Evolutionary conservation across 2,329 filamentous ascomycete genomes (phyloP).

Genomic region (Sclerotinia subarctica): DNA sequence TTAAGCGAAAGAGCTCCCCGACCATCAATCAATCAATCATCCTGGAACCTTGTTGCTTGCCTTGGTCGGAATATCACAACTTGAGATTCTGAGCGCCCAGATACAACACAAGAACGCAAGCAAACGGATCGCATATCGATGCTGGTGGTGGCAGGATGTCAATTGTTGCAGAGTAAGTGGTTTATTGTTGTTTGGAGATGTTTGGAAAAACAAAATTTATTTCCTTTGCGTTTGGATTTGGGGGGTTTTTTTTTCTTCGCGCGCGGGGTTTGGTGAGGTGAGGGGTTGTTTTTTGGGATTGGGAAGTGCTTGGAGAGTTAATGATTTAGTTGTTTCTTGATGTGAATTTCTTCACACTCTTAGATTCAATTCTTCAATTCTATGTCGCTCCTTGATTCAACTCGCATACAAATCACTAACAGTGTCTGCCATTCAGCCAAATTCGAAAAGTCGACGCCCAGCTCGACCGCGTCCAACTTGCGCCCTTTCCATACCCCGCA

Average conservation of each 20-base stretch:
- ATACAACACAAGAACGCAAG: background rate
- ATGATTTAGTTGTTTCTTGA: background rate
- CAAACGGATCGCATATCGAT: conserved; percentile 16
- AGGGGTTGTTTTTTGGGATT: background rate
- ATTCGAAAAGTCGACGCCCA: conserved; percentile 62
- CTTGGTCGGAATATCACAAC: background rate
- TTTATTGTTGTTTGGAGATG: background rate
- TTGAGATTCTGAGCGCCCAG: background rate
- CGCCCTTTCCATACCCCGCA: conserved; percentile 42
- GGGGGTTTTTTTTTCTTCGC: background rate
- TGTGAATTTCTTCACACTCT: too few relatives aligned
- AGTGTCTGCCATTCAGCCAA: conserved; percentile 40
- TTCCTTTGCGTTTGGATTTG: background rate
- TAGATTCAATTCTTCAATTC: background rate
- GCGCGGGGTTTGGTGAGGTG: background rate
- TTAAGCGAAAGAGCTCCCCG: conserved; percentile 4
- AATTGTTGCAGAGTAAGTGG: conserved; percentile 46
- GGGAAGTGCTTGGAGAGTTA: background rate
- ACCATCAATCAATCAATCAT: background rate
- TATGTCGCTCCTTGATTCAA: conserved; percentile 1
- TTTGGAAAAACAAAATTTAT: background rate
- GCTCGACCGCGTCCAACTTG: conserved; percentile 59
- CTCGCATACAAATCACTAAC: background rate
- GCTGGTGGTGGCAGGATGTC: conserved; percentile 41
- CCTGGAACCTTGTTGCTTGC: conserved; percentile 8